Conservation (phyloP, 2,329 filamentous ascomycete species). For the Harringtonia aguacate region DNA sequence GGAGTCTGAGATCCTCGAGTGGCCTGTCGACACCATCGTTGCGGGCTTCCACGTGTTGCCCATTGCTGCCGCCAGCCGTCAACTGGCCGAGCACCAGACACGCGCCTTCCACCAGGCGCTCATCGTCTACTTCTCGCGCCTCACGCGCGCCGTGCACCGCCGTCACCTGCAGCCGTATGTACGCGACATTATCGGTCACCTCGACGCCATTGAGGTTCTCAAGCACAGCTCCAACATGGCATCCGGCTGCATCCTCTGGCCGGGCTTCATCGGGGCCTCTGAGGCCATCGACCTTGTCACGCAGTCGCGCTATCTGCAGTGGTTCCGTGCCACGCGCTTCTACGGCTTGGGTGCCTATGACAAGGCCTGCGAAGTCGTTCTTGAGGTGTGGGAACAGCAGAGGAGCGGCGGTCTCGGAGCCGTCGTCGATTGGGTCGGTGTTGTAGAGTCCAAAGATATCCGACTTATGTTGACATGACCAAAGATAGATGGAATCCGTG, state of each 20-base stretch:
- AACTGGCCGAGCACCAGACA: neutral
- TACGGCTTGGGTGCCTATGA: neutral
- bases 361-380: neutral
- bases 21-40: neutral
- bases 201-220: neutral
- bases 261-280: neutral
- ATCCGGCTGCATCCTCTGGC: neutral
- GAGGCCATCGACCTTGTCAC: neutral
- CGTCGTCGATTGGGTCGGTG: neutral
- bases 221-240: neutral
- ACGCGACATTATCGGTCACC: neutral
- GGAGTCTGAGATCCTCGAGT: neutral
- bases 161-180: slow-evolving; percentile 1
- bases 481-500: no score
- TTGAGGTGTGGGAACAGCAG: slow-evolving; percentile 1
- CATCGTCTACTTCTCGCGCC: neutral
- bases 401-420: neutral
- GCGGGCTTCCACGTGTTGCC: neutral
- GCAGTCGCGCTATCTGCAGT: neutral
- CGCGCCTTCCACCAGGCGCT: slow-evolving; percentile 1
- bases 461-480: neutral
- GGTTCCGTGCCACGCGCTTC: neutral
- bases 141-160: neutral
- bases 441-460: neutral
- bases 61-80: neutral